Conservation (phyloP, 768 basidiomycete species). For the Tubosaeta sp. region DNA sequence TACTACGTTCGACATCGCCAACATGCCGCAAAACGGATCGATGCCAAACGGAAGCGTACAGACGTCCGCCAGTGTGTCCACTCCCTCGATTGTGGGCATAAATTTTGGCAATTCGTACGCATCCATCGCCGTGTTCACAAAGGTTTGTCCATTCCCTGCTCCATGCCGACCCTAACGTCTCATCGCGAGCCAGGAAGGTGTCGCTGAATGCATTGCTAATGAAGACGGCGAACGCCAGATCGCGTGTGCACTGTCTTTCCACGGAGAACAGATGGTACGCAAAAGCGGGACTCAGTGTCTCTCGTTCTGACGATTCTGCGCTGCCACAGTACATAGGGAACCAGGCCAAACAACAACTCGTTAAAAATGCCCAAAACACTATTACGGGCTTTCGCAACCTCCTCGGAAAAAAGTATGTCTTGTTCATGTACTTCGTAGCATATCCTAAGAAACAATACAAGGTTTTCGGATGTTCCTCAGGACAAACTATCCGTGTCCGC, state of each 20-base stretch:
- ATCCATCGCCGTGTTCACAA: slow-evolving; percentile 92
- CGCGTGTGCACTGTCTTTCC: slow-evolving; percentile 87
- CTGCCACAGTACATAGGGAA: slow-evolving; percentile 85
- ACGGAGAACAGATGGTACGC: slow-evolving; percentile 85
- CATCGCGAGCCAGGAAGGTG: slow-evolving; percentile 59
- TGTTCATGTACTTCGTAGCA: neutral
- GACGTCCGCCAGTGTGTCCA: slow-evolving; percentile 31
- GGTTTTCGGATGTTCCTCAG: slow-evolving; percentile 72
- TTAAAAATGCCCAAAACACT: slow-evolving; percentile 92
- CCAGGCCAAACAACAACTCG: slow-evolving; percentile 89
- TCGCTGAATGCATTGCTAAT: slow-evolving; percentile 94
- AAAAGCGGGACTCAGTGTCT: neutral
- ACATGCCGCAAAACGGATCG: slow-evolving; percentile 40
- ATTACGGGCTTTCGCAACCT: slow-evolving; percentile 94
- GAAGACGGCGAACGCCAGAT: slow-evolving; percentile 99
- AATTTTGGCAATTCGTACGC: slow-evolving; percentile 96
- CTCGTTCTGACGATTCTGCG: slow-evolving; percentile 1
- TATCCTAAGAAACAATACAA: slow-evolving; percentile 24
- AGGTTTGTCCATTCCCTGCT: slow-evolving; percentile 46
- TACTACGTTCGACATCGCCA: neutral
- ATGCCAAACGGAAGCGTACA: slow-evolving; percentile 52
- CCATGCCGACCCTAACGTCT: neutral
- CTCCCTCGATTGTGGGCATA: slow-evolving; percentile 79
- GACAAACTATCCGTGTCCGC: slow-evolving; percentile 53
- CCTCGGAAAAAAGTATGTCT: slow-evolving; percentile 82